Evolutionary conservation across 1,284 basidiomycete genomes (phyloP), one percentile per base, ranked within the genome.

Genomic region (Tilletia indica): DNA sequence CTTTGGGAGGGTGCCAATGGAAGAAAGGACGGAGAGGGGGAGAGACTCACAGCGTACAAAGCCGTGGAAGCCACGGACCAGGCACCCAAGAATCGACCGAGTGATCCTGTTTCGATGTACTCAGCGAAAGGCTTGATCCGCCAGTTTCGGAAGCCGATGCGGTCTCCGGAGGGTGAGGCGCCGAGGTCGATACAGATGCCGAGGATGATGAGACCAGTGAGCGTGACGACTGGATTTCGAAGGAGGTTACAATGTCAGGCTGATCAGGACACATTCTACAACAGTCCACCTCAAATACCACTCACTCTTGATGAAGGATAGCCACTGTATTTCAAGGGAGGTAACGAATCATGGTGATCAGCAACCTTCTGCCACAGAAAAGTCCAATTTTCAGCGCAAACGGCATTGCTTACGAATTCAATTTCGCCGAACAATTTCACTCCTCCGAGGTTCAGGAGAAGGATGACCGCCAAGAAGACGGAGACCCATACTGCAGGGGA

Each of bases 401-500:
- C n/a, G n/a, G n/a, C n/a, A n/a, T n/a, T n/a, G n/a, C n/a, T 31
- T 31, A 31, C 25, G 80, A 87, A 86, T 78, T 90, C 89, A 39
- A 89, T 86, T 78, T 91, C 89, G 76, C 90, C 90, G 76, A 89
- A 89, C 61, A 87, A 86, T 19, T 86, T 85, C 51, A 89, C 83
- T n/a, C 73, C 86, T 39, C 86, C 77, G 48, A 84, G 78, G 79
- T 87, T 87, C 76, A 87, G 77, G 12, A 73, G 25, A 19, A 83
- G 68, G 73, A 81, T 76, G 48, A 74, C 51, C 8, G 76, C 72
- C 19, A 66, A n/a, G 42, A 69, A 68, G 42, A 72, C 45, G 64
- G 68, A 0, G 42, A 74, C 76, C 72, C 73, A 78, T 67, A 82
- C 72, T 48, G 72, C 77, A 64, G 78, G 78, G 21, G 76, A 72